Evolutionary conservation across 192 early-diverging fungal genomes (phyloP), one percentile per base, ranked within the genome.

Genomic region (Coemansia javaensis): DNA sequence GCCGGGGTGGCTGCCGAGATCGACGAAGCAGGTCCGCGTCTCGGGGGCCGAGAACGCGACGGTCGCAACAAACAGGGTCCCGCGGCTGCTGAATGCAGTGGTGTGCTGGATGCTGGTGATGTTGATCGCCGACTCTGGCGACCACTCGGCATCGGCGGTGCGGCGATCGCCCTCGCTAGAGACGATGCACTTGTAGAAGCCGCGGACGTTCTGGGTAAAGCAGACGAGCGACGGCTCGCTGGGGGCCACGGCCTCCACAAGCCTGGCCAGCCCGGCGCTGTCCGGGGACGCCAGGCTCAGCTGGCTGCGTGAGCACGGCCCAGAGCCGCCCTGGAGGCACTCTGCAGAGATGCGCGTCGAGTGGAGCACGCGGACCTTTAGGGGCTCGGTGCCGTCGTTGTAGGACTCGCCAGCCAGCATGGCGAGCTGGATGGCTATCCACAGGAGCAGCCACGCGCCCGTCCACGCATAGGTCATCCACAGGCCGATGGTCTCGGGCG

Each of bases 1-100:
- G 16, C 63, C 58, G 8, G 31, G 57, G 49, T 61, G 69, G 15
- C 28, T 33, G 40, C 63, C 69, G 39, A 73, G 53, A 37, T 73
- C 69, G 50, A 73, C 62, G 49, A 61, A 73, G 50, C 69, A 73
- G 7, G 69, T 73, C 27, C 69, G 69, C 10, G 69, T 61, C 34
- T 73, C 63, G 7, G 63, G 69, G 0, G 69, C 69, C 0, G 53
- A 44, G 24, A 73, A 66, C 32, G 53, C 49, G 0, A 73, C 25
- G 13, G 56, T 28, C 8, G 61, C 62, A 7, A 50, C 62, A 30
- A 73, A 73, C 49, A 52, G 41, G 10, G 63, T 61, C 6, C 69
- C 58, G 10, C 46, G 47, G 9, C 47, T 25, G 14, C 34, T 42
- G 32, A 41, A 17, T 2, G 53, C 38, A 5, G 44, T 2, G 20